Evolutionary conservation across 2,329 filamentous ascomycete species (phyloP), one percentile per base, ranked within the genome.

Genomic region (Arthroderma sp.): DNA sequence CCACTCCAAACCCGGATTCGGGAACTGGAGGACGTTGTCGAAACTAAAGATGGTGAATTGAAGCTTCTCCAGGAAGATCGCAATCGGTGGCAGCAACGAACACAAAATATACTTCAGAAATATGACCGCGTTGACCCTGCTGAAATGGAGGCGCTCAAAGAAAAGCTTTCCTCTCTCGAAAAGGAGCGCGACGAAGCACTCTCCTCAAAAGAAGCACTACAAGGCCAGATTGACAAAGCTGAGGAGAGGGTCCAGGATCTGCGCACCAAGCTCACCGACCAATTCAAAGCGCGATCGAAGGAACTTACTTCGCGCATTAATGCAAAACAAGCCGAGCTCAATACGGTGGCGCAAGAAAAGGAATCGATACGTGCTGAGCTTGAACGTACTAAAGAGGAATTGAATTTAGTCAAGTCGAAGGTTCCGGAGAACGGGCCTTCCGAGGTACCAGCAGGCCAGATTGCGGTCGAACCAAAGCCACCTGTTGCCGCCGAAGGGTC

Each of bases 41-140:
- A 82, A 49, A 84, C 82, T 52, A 83, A 88, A 56, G 82, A 93
- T 53, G 86, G 86, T 8, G 89, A 96, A 59, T 77, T 95, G 58
- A 86, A 84, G 56, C 75, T 95, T 51, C 73, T 96, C 6, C 83
- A 93, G 53, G 83, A 91, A 56, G 89, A 96, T 59, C 82, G 91
- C 10, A 89, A 96, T 59, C 78, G 86, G 47, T 95, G 89, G 85
- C 87, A 94, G 65, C 89, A 95, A 70, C 82, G 91, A 27, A 93
- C 87, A 1, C 87, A 96, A 59, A 86, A 93, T 54, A 95, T 98
- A 50, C 76, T 98, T 42, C 87, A 86, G 53, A 95, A 94, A 61
- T 95, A 96, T 58, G 88, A 94, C 54, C 85, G 89, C 45, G 86
- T 93, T 43, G 91, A 98, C 58, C 89, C 91, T 37, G 86, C 85